These are phyloP conservation scores for Fragaria ananassa DNA, from an alignment of 306 rosid species.

Conservation along the genomic window DNA sequence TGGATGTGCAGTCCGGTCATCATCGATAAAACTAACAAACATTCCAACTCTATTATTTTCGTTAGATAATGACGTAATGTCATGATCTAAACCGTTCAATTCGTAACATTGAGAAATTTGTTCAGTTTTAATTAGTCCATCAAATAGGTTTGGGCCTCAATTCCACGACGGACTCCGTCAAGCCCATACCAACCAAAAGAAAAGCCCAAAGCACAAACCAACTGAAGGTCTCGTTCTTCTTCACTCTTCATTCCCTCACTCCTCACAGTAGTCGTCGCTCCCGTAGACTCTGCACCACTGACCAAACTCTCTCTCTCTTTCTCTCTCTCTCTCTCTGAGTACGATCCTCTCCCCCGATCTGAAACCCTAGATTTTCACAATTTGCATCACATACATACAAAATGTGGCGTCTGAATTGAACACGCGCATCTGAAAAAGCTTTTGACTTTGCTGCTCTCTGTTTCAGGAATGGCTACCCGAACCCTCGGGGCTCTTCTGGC, in stretches of 20 bases:
- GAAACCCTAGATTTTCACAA: slow-evolving; percentile 24
- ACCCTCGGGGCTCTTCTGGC: slow-evolving; percentile 49
- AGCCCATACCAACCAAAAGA: background rate
- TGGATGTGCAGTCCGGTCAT: too few species aligned
- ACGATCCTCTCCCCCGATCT: slow-evolving; percentile 32
- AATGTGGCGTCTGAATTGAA: background rate
- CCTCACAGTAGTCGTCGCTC: slow-evolving; percentile 44
- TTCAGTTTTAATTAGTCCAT: too few species aligned
- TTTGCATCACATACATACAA: background rate
- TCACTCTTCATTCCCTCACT: too few species aligned
- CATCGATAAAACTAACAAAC: too few species aligned
- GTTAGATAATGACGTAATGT: too few species aligned
- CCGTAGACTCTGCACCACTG: slow-evolving; percentile 20
- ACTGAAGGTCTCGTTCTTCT: slow-evolving; percentile 3
- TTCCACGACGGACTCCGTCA: background rate
- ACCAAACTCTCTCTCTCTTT: slow-evolving; percentile 6
- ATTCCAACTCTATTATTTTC: too few species aligned
- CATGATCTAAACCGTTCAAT: too few species aligned
- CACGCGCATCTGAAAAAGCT: slow-evolving; percentile 12
- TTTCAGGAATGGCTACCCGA: slow-evolving; percentile 74
- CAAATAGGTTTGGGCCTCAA: too few species aligned
- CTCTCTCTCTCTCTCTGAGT: slow-evolving; percentile 16
- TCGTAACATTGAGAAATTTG: too few species aligned
- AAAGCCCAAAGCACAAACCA: background rate
- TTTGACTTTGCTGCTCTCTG: slow-evolving; percentile 14